Conservation (phyloP, 768 basidiomycete species). For the Hypholoma sublateritium region DNA sequence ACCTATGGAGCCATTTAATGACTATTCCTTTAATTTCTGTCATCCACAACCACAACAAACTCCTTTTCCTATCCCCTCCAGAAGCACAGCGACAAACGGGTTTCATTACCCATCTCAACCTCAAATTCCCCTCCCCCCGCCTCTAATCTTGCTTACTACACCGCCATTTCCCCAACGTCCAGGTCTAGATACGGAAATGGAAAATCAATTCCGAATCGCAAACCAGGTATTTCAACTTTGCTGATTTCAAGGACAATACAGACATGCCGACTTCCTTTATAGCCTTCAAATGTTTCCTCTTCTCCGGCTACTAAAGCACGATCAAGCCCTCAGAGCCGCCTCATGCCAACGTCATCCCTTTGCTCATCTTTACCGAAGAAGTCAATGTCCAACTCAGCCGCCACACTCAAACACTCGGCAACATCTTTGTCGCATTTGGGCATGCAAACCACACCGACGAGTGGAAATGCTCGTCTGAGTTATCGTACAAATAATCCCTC, state of each 20-base stretch:
- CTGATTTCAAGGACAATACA: no score
- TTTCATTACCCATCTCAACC: no score
- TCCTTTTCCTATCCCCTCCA: not conserved
- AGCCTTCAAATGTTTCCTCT: no score
- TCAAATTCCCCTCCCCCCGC: not conserved
- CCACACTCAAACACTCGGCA: not conserved
- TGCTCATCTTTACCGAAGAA: not conserved
- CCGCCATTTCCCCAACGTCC: not conserved
- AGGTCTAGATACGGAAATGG: not conserved
- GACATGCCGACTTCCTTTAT: no score
- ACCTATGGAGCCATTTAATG: slow-evolving; percentile 50
- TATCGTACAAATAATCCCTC: slow-evolving; percentile 44
- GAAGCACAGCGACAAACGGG: no score
- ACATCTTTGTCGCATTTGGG: not conserved
- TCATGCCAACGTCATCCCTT: no score
- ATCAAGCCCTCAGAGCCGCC: no score
- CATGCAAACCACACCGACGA: not conserved
- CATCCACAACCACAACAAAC: not conserved
- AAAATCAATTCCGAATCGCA: not conserved
- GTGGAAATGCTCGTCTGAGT: slow-evolving; percentile 29
- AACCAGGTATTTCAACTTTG: not conserved
- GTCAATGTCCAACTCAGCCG: not conserved
- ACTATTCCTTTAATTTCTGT: slow-evolving; percentile 60
- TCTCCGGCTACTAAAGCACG: no score
- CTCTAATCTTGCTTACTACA: not conserved